Evolutionary conservation across 352 stramenopile species (phyloP).

Genomic region (Paralagenidium karlingii): DNA sequence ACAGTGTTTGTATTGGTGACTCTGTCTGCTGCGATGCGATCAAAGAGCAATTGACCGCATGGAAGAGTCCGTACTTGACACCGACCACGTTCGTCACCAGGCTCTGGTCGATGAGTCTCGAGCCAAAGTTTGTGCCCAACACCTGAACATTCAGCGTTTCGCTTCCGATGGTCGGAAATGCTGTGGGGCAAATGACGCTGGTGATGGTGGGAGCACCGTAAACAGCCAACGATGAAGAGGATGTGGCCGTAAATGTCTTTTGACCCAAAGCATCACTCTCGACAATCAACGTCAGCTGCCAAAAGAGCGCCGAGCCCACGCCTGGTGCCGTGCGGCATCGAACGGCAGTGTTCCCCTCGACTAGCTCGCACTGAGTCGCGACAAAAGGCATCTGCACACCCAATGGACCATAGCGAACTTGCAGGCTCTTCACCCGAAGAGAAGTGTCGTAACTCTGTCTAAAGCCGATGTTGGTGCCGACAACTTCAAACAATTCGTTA

Average conservation of each 20-base stretch:
- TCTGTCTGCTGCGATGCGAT: neutral
- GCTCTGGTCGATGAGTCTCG: neutral
- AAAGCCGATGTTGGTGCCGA: constrained; percentile 41
- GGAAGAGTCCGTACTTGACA: constrained; percentile 19
- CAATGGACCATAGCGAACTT: constrained; percentile 27
- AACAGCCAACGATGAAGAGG: constrained; percentile 15
- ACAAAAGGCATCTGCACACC: constrained; percentile 16
- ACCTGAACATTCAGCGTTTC: constrained; percentile 16
- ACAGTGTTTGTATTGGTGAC: constrained; percentile 12
- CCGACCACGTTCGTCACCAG: neutral
- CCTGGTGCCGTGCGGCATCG: constrained; percentile 25
- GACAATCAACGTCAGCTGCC: constrained; percentile 34
- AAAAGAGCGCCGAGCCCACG: constrained; percentile 26
- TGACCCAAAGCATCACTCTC: constrained; percentile 16
- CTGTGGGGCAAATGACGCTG: constrained; percentile 11
- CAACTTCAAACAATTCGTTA: constrained; percentile 19
- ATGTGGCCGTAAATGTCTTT: constrained; percentile 25
- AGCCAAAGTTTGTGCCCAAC: constrained; percentile 29
- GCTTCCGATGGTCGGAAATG: constrained; percentile 27
- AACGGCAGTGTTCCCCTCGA: constrained; percentile 28
- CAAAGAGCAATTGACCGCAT: constrained; percentile 15
- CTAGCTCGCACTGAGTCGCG: constrained; percentile 22
- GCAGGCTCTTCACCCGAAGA: constrained; percentile 20
- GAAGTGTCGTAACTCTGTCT: constrained; percentile 23
- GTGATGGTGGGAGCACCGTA: constrained; percentile 17